phyloP scores from a whole-genome alignment of 306 rosid genomes.

The Begonia loranthoides region DNA sequence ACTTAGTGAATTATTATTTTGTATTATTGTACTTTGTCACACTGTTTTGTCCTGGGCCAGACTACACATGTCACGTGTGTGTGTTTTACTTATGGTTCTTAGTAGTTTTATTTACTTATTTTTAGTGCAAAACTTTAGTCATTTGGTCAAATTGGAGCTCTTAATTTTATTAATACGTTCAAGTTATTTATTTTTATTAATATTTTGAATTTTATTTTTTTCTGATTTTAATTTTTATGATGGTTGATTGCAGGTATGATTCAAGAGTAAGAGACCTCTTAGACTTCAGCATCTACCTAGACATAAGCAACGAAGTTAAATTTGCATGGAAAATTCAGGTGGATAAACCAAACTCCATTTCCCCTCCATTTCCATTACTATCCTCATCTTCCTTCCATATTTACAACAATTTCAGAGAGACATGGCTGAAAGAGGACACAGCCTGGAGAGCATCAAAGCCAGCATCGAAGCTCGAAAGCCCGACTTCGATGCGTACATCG shows the following conservation, averaged over 20 bases:
- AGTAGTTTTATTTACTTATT: no score
- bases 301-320: slow-evolving; percentile 96
- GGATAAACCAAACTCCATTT: not conserved
- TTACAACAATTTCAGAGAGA: slow-evolving; percentile 56
- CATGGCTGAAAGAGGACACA: slow-evolving; percentile 99
- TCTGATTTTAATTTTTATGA: no score
- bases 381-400: not conserved
- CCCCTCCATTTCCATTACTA: not conserved
- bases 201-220: no score
- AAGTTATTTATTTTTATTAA: no score
- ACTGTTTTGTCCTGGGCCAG: no score
- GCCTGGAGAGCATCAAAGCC: slow-evolving; percentile 99
- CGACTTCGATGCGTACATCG: slow-evolving; percentile 89
- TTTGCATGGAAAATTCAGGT: slow-evolving; percentile 99
- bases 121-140: no score
- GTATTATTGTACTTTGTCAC: no score
- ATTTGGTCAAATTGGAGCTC: no score
- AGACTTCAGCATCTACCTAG: slow-evolving; percentile 97
- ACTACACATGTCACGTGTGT: no score
- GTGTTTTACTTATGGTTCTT: no score
- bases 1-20: no score
- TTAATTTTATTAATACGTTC: no score
- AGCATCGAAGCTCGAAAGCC: slow-evolving; percentile 97
- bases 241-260: slow-evolving; percentile 47
- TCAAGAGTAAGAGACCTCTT: slow-evolving; percentile 75